Evolutionary conservation across 495 filamentous ascomycete species (phyloP).

Genomic region (Entonaema liquescens): DNA sequence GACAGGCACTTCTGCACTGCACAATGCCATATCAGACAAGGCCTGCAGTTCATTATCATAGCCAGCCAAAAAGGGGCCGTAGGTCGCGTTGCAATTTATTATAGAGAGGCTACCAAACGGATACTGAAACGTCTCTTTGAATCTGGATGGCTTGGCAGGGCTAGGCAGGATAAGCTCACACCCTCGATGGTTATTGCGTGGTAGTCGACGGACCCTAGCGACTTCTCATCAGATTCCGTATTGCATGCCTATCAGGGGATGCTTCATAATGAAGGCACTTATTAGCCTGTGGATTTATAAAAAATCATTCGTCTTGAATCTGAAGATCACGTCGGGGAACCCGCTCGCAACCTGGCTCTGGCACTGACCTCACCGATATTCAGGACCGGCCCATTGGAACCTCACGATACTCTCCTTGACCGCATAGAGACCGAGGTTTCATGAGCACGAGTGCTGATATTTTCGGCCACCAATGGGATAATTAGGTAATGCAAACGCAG

Average conservation of each 20-base stretch:
- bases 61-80: slow-evolving; percentile 32
- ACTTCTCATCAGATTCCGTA: slow-evolving; percentile 28
- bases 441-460: slow-evolving; percentile 6
- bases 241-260: slow-evolving; percentile 25
- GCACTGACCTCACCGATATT: slow-evolving; percentile 22
- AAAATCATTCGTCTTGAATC: slow-evolving; percentile 34
- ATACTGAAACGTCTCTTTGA: slow-evolving; percentile 40
- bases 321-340: slow-evolving; percentile 37
- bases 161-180: slow-evolving; percentile 35
- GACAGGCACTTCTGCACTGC: slow-evolving; percentile 17
- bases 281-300: slow-evolving; percentile 24
- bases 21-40: slow-evolving; percentile 24
- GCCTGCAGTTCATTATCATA: slow-evolving; percentile 24
- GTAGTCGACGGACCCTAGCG: slow-evolving; percentile 25
- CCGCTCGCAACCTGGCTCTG: slow-evolving; percentile 12
- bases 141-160: slow-evolving; percentile 41
- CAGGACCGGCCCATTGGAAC: slow-evolving; percentile 11
- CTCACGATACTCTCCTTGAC: slow-evolving; percentile 17
- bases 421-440: slow-evolving; percentile 20
- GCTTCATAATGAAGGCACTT: slow-evolving; percentile 20
- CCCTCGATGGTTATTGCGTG: slow-evolving; percentile 17
- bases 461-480: slow-evolving; percentile 16
- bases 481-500: slow-evolving; percentile 2
- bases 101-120: slow-evolving; percentile 19
- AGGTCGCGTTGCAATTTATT: slow-evolving; percentile 33